Conservation (phyloP, 108 stramenopile species). For the Skeletonema grethae region DNA sequence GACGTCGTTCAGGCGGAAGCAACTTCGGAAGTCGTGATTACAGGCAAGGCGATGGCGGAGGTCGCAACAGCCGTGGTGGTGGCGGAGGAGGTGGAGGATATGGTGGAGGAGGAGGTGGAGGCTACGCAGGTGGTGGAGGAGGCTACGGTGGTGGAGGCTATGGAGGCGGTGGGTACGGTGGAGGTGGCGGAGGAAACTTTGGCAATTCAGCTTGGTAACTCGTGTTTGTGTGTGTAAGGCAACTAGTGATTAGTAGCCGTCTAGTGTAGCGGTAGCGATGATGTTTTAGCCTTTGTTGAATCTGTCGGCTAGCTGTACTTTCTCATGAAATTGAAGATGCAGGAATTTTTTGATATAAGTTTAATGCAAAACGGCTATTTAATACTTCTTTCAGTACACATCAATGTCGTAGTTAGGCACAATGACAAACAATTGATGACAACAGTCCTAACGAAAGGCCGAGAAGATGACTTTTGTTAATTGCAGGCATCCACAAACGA, state of each 20-base stretch:
- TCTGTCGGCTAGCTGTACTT: neutral
- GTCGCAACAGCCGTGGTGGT: slow-evolving; percentile 29
- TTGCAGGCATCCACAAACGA: no score
- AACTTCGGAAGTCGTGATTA: slow-evolving; percentile 59
- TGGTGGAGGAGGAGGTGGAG: slow-evolving; percentile 33
- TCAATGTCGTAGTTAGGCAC: no score
- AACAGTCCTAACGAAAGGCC: no score
- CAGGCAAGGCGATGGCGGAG: slow-evolving; percentile 23
- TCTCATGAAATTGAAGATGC: neutral
- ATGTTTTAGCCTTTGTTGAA: neutral
- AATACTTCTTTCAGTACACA: neutral
- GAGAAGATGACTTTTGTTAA: no score
- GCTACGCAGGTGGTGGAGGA: slow-evolving; percentile 22
- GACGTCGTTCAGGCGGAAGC: slow-evolving; percentile 38
- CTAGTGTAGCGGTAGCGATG: slow-evolving; percentile 5
- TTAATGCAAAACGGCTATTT: neutral
- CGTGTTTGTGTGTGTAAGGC: neutral
- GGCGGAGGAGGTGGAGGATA: slow-evolving; percentile 28
- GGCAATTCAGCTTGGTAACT: slow-evolving; percentile 61
- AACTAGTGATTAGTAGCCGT: slow-evolving; percentile 3
- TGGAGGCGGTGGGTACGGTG: slow-evolving; percentile 38
- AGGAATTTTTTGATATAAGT: neutral
- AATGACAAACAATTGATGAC: neutral
- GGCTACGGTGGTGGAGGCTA: slow-evolving; percentile 39
- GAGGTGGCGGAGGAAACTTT: slow-evolving; percentile 51